Evolutionary conservation across 306 rosid species (phyloP), one percentile per base, ranked within the genome.

Genomic region (Cucurbita moschata): DNA sequence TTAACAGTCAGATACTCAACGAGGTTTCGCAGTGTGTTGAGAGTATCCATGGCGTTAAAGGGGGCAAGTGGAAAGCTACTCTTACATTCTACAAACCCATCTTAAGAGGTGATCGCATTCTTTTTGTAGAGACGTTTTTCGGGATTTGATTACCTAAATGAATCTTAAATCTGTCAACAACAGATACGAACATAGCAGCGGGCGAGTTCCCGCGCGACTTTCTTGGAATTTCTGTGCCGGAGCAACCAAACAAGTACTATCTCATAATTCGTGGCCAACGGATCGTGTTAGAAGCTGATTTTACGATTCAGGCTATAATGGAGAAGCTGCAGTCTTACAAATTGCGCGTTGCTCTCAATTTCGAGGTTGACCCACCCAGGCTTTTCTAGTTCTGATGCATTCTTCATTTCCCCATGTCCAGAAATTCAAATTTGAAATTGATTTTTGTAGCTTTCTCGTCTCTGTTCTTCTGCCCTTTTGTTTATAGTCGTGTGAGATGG

Each of bases 321-420:
- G 99, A 94, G 84, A 94, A 91, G 54, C 77, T 91, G 73, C 99
- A 94, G 88, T 94, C 99, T 37, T 94, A 91, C 79, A 89, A 88
- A 81, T 82, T 86, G 49, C 90, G 85, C 66, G 85, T 91, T 19
- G 86, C 95, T 0, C 95, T 94, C 57, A 77, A 85, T 86, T 91
- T 94, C 47, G 99, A 94, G 90, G 96, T 89, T 6, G 5, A 23
- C 10, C 10, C 10, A 5, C 21, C 5, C 39, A 43, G 12, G 12
- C 38, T 49, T 30, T 38, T 47, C 4, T 8, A 1, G 15, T 4
- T 15, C 53, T 61, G 59, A 67, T 42, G 52, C 5, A 67, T 12
- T 6, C 51, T 67, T n/a, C 73, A 44, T 46, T 13, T 19, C 15
- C 19, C 73, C 37, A 19, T 44, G 30, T 19, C 56, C 35, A 1